A percentile compares a stretch with the other conserved stretches of the same genome.
phyloP scores from a whole-genome alignment of 768 basidiomycete genomes.

The Tricholoma sp. region DNA sequence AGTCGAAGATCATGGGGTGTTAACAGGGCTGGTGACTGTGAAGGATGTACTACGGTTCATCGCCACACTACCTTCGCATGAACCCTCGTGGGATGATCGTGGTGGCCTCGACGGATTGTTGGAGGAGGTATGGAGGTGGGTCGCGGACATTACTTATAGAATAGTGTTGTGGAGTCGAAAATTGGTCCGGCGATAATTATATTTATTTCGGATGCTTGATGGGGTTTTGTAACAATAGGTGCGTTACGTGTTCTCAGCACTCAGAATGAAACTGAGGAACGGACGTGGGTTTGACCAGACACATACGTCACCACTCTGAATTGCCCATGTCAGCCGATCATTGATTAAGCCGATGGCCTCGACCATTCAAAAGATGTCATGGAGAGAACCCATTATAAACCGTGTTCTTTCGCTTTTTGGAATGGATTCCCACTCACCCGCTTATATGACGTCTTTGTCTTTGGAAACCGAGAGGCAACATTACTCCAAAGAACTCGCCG shows the following conservation, averaged over 20 bases:
- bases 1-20: conserved; percentile 78
- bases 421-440: neutral
- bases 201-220: neutral
- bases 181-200: conserved; percentile 29
- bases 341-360: neutral
- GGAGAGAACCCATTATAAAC: neutral
- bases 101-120: conserved; percentile 62
- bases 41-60: conserved; percentile 95
- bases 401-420: neutral
- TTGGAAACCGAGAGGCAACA: conserved; percentile 26
- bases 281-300: neutral
- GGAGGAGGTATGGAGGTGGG: conserved; percentile 58
- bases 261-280: neutral
- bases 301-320: neutral
- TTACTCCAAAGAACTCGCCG: conserved; percentile 44
- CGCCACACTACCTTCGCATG: conserved; percentile 45
- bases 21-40: conserved; percentile 87
- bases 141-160: conserved; percentile 30
- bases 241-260: neutral
- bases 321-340: neutral
- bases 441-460: conserved; percentile 9
- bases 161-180: conserved; percentile 33
- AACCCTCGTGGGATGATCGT: conserved; percentile 54
- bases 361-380: neutral
- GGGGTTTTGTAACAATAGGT: neutral